These are phyloP conservation scores for Gracilariopsis chorda DNA, from an alignment of 23 red algal genomes.

Conservation along the genomic window DNA sequence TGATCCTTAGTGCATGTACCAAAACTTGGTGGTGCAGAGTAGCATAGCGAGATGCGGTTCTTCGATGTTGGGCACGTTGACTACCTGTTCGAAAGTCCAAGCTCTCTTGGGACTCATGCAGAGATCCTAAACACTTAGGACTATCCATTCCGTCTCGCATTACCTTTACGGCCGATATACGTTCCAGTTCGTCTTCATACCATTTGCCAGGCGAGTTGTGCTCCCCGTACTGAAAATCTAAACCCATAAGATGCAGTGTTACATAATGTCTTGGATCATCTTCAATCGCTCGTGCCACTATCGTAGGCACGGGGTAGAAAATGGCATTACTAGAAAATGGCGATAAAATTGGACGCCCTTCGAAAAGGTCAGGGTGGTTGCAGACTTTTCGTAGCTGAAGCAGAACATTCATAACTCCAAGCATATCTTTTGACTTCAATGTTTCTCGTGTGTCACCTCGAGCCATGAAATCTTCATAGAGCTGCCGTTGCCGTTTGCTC, in stretches of 20 bases:
- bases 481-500: conserved; percentile 83
- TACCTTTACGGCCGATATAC: conserved; percentile 1
- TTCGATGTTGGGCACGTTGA: not conserved
- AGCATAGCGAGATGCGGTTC: not conserved
- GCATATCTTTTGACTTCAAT: conserved; percentile 64
- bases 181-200: conserved; percentile 10
- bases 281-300: not conserved
- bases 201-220: conserved; percentile 15
- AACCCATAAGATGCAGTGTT: conserved; percentile 16
- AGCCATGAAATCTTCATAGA: conserved; percentile 94
- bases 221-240: conserved; percentile 29
- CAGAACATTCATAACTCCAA: conserved; percentile 93
- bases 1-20: not conserved
- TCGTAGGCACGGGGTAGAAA: conserved; percentile 55
- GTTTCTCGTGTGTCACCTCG: conserved; percentile 69
- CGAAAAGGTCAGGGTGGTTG: conserved; percentile 97
- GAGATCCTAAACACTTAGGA: not conserved
- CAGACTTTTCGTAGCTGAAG: conserved; percentile 99
- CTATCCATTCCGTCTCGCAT: not conserved
- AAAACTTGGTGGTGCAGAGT: conserved; percentile 11
- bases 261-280: not conserved
- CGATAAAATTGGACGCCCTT: conserved; percentile 74
- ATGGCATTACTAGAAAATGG: conserved; percentile 42
- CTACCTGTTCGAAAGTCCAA: not conserved
- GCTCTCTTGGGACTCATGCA: not conserved